These are phyloP conservation scores for Ambrosia trifida DNA, from an alignment of 129 eudicot genomes.

Conservation along the genomic window DNA sequence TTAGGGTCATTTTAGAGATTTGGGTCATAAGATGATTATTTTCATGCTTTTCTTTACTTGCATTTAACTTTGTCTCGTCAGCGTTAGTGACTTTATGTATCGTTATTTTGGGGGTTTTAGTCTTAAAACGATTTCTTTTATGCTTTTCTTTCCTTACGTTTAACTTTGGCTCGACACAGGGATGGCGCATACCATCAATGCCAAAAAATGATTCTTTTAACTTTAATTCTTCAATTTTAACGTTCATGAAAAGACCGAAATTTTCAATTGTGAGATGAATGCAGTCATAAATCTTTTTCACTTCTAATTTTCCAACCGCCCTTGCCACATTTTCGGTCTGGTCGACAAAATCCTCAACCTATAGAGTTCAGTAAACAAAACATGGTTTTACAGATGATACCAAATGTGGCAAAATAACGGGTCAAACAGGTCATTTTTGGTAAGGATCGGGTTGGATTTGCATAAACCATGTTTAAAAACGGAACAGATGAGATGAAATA, in stretches of 20 bases:
- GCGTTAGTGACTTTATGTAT: too few species aligned
- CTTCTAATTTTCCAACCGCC: slow-evolving; percentile 62
- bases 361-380: slow-evolving; percentile 16
- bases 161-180: neutral
- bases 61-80: too few species aligned
- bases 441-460: neutral
- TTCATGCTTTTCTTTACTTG: neutral
- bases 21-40: neutral
- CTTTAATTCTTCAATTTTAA: slow-evolving; percentile 40
- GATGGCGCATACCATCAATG: slow-evolving; percentile 18
- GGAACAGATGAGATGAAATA: neutral
- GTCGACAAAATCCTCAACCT: slow-evolving; percentile 97
- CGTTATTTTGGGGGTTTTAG: too few species aligned
- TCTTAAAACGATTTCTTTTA: too few species aligned
- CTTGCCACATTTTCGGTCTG: slow-evolving; percentile 80
- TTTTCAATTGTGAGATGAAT: slow-evolving; percentile 44
- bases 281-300: slow-evolving; percentile 46
- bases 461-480: neutral
- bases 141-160: neutral
- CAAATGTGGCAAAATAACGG: neutral
- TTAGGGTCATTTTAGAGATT: too few species aligned
- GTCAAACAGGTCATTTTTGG: neutral
- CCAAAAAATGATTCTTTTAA: slow-evolving; percentile 60
- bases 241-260: slow-evolving; percentile 48
- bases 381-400: neutral